Percentiles rank a stretch among this genome's conserved stretches.
These are phyloP conservation scores for Elsinoe australis DNA, from an alignment of 2,329 filamentous ascomycete species.

Conservation along the genomic window DNA sequence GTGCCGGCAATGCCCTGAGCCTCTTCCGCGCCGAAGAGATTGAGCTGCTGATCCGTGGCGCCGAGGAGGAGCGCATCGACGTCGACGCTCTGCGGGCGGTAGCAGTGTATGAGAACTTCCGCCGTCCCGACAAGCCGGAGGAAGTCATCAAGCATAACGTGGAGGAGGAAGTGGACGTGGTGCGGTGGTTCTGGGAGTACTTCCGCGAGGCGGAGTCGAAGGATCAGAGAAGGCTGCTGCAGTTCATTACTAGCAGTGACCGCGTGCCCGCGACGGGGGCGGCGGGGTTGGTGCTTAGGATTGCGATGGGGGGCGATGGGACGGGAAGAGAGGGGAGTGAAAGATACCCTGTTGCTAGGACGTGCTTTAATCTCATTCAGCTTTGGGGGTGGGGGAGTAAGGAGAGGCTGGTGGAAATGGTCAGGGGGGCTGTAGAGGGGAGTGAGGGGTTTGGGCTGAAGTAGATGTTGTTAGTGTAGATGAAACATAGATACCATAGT, in stretches of 20 bases:
- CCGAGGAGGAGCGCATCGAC: slow-evolving; percentile 67
- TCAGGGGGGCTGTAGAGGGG: slow-evolving; percentile 82
- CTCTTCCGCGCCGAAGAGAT: slow-evolving; percentile 89
- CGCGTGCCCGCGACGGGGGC: slow-evolving; percentile 83
- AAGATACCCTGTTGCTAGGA: slow-evolving; percentile 76
- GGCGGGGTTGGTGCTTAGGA: slow-evolving; percentile 66
- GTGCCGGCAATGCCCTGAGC: slow-evolving; percentile 76
- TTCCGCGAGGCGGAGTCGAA: slow-evolving; percentile 58
- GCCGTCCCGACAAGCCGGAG: slow-evolving; percentile 44
- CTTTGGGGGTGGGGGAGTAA: slow-evolving; percentile 64
- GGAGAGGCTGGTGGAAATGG: slow-evolving; percentile 58
- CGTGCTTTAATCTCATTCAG: slow-evolving; percentile 81
- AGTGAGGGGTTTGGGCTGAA: slow-evolving; percentile 91
- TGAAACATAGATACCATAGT: too few species aligned
- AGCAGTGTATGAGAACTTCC: slow-evolving; percentile 76
- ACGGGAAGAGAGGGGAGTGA: slow-evolving; percentile 48
- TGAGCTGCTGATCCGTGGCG: slow-evolving; percentile 76
- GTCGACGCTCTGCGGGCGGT: slow-evolving; percentile 67
- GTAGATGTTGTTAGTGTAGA: slow-evolving; percentile 33
- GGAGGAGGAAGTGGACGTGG: slow-evolving; percentile 55
- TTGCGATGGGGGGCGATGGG: slow-evolving; percentile 65
- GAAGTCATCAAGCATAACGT: slow-evolving; percentile 50
- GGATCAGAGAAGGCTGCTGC: slow-evolving; percentile 69
- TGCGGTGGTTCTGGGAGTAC: slow-evolving; percentile 83
- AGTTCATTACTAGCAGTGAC: slow-evolving; percentile 86